Evolutionary conservation across 2,329 filamentous ascomycete genomes (phyloP), one percentile per base, ranked within the genome.

Genomic region (Corniculantispora saksenae): DNA sequence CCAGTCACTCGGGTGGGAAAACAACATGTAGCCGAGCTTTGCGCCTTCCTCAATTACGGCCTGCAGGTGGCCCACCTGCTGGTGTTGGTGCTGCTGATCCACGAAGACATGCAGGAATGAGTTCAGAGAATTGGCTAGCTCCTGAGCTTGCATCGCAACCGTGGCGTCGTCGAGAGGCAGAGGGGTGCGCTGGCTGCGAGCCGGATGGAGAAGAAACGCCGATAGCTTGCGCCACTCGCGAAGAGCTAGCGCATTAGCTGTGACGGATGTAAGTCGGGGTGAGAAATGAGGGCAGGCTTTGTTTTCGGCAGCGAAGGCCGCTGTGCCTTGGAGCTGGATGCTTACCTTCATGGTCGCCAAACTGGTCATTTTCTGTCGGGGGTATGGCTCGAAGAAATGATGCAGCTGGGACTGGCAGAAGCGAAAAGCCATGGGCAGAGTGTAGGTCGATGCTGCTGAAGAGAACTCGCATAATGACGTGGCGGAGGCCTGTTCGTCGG

Each of bases 1-100:
- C 72, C 76, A 80, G 40, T 81, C 79, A 9, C 72, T 71, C 0
- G 79, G 79, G 59, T 82, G 80, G 5, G 80, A 82, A 38, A 82
- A 71, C 8, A 82, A 60, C 21, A 77, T 61, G 64, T 81, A 79
- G 13, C 80, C 81, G 29, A 82, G 71, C 58, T 74, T 78, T 21
- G 77, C 71, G 45, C 76, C 79, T 68, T 81, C 79, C 3, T 74
- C 66, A 21, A 81, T 76, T 15, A 82, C 73, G 15, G 73, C 75
- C 53, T 78, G 72, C 3, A 82, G 71, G 51, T 81, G 77, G 15
- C 70, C 73, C 60, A 73, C 70, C 67, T 81, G 79, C 53, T 77
- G 72, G 43, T 72, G 72, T 38, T 67, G 68, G 3, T 69, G 69
- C 10, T 69, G 66, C 43, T 75, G 71, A 23, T 69, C 38, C 3